Evolutionary conservation across 495 filamentous ascomycete species (phyloP).

Genomic region (Hyaloscypha bicolor): DNA sequence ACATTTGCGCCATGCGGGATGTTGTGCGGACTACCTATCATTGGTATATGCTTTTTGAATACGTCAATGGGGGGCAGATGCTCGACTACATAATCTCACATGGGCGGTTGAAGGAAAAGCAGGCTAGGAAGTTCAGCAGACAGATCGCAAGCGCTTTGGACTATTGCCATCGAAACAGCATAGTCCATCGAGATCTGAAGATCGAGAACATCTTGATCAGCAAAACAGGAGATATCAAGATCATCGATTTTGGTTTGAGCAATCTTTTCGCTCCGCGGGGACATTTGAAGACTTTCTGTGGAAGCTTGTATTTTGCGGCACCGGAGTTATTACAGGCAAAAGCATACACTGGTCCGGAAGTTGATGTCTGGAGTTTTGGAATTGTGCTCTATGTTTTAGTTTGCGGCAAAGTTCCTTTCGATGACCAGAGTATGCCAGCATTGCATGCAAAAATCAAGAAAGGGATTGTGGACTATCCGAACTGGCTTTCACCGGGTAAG

Average conservation of each 20-base stretch:
- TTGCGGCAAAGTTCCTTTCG: conserved; percentile 97
- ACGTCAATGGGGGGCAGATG: conserved; percentile 99
- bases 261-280: conserved; percentile 90
- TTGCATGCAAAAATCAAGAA: conserved; percentile 99
- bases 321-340: conserved; percentile 92
- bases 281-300: conserved; percentile 95
- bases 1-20: conserved; percentile 96
- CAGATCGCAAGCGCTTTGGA: conserved; percentile 98
- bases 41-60: conserved; percentile 99
- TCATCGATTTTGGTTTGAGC: conserved; percentile 98
- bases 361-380: conserved; percentile 98
- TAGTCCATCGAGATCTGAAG: conserved; percentile 96
- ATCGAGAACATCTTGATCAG: conserved; percentile 99
- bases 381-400: conserved; percentile 98
- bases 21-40: conserved; percentile 94
- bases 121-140: conserved; percentile 94
- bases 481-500: conserved; percentile 86
- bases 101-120: conserved; percentile 96
- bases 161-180: conserved; percentile 98
- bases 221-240: conserved; percentile 99
- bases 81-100: conserved; percentile 99
- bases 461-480: conserved; percentile 92
- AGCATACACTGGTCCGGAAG: conserved; percentile 94
- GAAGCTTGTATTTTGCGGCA: conserved; percentile 96
- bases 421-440: conserved; percentile 99